phyloP scores from a whole-genome alignment of 2,329 filamentous ascomycete genomes.

The Talaromyces sp. region DNA sequence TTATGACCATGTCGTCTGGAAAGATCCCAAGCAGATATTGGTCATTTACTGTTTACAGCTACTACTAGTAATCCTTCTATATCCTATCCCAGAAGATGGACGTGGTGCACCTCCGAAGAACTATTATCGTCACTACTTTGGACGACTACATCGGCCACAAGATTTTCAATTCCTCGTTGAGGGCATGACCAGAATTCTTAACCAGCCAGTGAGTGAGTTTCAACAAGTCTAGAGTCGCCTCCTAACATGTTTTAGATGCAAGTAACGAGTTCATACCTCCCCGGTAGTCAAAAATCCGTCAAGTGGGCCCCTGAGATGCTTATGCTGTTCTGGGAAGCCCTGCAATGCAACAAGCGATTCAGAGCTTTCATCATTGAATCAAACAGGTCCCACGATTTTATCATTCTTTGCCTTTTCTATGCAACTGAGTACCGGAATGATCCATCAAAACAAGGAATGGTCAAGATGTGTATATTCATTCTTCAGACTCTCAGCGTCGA shows the following conservation, averaged over 20 bases:
- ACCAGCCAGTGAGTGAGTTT: constrained; percentile 63
- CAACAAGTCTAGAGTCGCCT: too few relatives aligned
- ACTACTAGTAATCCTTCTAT: constrained; percentile 78
- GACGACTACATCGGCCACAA: constrained; percentile 83
- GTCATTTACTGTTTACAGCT: constrained; percentile 91
- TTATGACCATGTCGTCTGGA: constrained; percentile 88
- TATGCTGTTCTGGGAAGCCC: constrained; percentile 94
- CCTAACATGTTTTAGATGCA: constrained; percentile 56
- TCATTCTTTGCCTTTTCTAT: constrained; percentile 87
- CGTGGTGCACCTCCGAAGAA: constrained; percentile 71
- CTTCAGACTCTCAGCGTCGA: constrained; percentile 94
- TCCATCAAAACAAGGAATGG: constrained; percentile 81
- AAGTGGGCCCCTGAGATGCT: constrained; percentile 94
- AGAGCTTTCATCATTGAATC: constrained; percentile 96
- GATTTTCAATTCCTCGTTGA: constrained; percentile 98
- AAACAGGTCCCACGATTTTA: constrained; percentile 85
- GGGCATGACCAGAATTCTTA: constrained; percentile 86
- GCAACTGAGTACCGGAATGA: constrained; percentile 86
- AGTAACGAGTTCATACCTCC: constrained; percentile 81
- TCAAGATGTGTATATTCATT: constrained; percentile 96
- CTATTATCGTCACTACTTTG: constrained; percentile 87
- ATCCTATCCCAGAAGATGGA: constrained; percentile 77
- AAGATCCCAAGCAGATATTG: constrained; percentile 82
- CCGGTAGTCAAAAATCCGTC: constrained; percentile 72
- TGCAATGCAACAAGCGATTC: constrained; percentile 97